Base-by-base conservation (phyloP, 208 protist genomes). In the Crithidia mellificae region DNA sequence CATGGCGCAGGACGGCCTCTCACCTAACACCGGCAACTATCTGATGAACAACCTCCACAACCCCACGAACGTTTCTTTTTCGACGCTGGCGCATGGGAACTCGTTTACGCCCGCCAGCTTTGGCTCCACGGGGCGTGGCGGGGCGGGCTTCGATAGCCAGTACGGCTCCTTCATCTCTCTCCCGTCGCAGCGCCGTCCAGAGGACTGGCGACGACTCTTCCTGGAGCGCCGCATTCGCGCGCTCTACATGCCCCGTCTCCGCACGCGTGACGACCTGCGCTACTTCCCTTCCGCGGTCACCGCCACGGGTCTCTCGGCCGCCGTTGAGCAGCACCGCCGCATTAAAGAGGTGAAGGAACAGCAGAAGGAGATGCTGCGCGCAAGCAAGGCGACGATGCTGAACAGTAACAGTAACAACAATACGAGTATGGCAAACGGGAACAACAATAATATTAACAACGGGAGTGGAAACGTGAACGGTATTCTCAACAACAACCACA, bases 281-380 rank as follows among this genome's bases (percentile, higher is more conserved):
- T 96, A 93, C 76, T 96, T 96, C 63, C 91, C 91, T 14, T 32
- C 62, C 17, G 91, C 91, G 0, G 83, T 94, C 25, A 95, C 90
- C 17, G 90, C 90, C 11, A 90, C 77, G 3, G 90, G 90, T 0
- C 61, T 85, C 22, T 90, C 78, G 51, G 85, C 80, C 25, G 77
- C 80, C 0, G 77, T 82, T n/a, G 78, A 87, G 68, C 82, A 85
- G 73, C 87, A 92, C 46, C 81, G 86, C 24, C 70, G 36, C 17
- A 74, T 95, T 27, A 82, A 84, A 20, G 70, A 81, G 38, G 76
- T 66, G 19, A 81, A 81, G 59, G 77, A 83, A 41, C 50, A 77
- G 34, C 75, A 81, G 55, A 61, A 52, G 14, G 76, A 83, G 59
- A n/a, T 84, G 36, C 41, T 84, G 55, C 56, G 74, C n/a, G 75